Percentiles rank a stretch among this genome's conserved stretches.
Evolutionary conservation across 305 asterid genomes (phyloP).

Genomic region (Solanum hybrid): DNA sequence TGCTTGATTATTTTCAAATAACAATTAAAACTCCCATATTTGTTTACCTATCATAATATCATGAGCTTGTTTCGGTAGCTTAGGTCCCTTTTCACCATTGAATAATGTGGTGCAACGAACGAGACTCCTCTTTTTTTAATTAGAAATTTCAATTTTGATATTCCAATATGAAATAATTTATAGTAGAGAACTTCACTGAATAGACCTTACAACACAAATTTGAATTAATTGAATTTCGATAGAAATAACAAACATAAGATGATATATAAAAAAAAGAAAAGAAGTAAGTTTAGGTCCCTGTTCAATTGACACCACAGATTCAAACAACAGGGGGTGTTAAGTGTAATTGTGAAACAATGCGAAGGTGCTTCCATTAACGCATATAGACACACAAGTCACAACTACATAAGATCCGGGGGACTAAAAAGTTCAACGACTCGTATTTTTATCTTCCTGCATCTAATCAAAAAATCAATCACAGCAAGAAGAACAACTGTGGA

Average conservation of each 20-base stretch:
- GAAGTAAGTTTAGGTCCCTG: not conserved
- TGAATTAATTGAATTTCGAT: too few relatives aligned
- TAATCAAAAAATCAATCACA: not conserved
- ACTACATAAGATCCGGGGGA: not conserved
- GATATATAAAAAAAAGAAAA: rapidly evolving
- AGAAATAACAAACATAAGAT: too few relatives aligned
- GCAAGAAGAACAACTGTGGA: not conserved
- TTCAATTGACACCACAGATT: not conserved
- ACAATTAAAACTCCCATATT: too few relatives aligned
- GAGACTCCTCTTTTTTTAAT: not conserved
- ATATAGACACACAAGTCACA: not conserved
- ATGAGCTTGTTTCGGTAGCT: not conserved
- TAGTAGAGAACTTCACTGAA: not conserved
- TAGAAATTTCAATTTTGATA: not conserved
- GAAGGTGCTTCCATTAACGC: not conserved
- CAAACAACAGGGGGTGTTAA: not conserved
- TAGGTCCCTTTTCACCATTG: not conserved
- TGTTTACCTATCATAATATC: not conserved
- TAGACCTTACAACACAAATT: not conserved
- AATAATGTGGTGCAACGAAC: not conserved
- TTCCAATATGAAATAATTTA: not conserved
- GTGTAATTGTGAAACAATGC: not conserved
- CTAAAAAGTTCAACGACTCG: not conserved
- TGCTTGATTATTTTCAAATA: not conserved
- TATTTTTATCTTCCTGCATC: not conserved